Percentiles rank a stretch among this genome's conserved stretches.
phyloP scores from a whole-genome alignment of 2,329 filamentous ascomycete species.

The Chrysosporium queenslandicum region DNA sequence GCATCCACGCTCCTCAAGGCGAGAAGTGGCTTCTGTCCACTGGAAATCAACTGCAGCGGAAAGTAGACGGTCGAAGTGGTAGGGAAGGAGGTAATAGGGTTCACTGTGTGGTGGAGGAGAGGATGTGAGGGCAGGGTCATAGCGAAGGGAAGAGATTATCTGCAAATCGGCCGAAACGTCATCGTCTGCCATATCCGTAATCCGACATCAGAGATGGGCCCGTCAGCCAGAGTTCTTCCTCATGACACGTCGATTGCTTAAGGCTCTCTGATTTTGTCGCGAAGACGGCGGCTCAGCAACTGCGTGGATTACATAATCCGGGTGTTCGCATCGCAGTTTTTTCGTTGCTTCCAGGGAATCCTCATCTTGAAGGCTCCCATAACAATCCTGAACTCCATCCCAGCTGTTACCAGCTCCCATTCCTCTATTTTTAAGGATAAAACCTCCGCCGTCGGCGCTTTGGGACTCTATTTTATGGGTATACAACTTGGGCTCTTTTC shows the following conservation, averaged over 20 bases:
- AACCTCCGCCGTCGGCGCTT: background rate
- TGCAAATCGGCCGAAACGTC: constrained; percentile 38
- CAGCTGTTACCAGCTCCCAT: background rate
- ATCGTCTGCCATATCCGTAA: background rate
- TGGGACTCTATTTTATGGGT: background rate
- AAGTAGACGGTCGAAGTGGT: constrained; percentile 70
- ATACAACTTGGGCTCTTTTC: background rate
- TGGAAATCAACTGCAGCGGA: constrained; percentile 44
- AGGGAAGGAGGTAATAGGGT: constrained; percentile 67
- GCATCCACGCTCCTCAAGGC: constrained; percentile 20
- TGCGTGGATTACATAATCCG: background rate
- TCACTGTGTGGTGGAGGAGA: constrained; percentile 32
- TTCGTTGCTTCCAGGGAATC: background rate
- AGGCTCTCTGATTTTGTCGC: too few species aligned
- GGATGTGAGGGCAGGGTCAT: constrained; percentile 50
- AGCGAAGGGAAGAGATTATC: constrained; percentile 63
- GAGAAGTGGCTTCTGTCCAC: constrained; percentile 31
- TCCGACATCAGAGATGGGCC: background rate
- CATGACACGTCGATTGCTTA: too few species aligned
- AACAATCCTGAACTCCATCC: too few species aligned
- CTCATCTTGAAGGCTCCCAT: background rate
- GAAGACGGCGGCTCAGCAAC: too few species aligned
- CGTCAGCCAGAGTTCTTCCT: too few species aligned
- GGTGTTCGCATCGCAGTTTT: background rate
- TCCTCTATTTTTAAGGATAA: too few species aligned